phyloP scores from a whole-genome alignment of 176 grass and related monocot species.

The Triticum monococcum region DNA sequence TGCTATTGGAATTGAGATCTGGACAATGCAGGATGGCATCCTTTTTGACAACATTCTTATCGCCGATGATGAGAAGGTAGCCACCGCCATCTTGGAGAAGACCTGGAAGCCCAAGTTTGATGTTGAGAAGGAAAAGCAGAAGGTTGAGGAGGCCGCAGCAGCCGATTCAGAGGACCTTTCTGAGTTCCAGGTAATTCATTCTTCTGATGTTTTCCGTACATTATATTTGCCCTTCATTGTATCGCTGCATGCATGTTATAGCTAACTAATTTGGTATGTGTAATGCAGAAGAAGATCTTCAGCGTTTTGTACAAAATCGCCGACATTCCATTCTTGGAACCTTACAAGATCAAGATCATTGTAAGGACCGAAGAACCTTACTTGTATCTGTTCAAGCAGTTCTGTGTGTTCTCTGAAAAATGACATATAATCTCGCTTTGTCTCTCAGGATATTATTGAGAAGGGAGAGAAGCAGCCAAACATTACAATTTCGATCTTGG shows the following conservation, averaged over 20 bases:
- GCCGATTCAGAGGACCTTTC: slow-evolving; percentile 52
- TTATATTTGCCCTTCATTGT: background rate
- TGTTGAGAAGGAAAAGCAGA: slow-evolving; percentile 96
- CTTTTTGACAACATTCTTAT: slow-evolving; percentile 95
- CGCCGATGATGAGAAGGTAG: slow-evolving; percentile 76
- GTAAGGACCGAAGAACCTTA: slow-evolving; percentile 38
- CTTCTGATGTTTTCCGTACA: background rate
- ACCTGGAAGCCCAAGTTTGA: slow-evolving; percentile 95
- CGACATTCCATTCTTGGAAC: slow-evolving; percentile 68
- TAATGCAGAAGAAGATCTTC: slow-evolving; percentile 89
- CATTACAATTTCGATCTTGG: slow-evolving; percentile 68
- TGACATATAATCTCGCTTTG: background rate
- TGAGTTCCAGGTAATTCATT: slow-evolving; percentile 65
- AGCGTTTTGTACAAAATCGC: slow-evolving; percentile 77
- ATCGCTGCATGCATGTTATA: background rate
- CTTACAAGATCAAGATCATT: slow-evolving; percentile 92
- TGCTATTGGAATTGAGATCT: slow-evolving; percentile 97
- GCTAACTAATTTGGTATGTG: slow-evolving; percentile 21
- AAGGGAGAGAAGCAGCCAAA: slow-evolving; percentile 96
- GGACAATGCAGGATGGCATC: slow-evolving; percentile 99
- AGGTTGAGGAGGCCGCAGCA: slow-evolving; percentile 54
- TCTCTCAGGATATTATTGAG: slow-evolving; percentile 74
- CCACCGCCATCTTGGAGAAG: slow-evolving; percentile 60
- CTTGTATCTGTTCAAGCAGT: background rate
- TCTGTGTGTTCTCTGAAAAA: background rate